phyloP scores from a whole-genome alignment of 768 basidiomycete genomes.

The Auricularia sp. region DNA sequence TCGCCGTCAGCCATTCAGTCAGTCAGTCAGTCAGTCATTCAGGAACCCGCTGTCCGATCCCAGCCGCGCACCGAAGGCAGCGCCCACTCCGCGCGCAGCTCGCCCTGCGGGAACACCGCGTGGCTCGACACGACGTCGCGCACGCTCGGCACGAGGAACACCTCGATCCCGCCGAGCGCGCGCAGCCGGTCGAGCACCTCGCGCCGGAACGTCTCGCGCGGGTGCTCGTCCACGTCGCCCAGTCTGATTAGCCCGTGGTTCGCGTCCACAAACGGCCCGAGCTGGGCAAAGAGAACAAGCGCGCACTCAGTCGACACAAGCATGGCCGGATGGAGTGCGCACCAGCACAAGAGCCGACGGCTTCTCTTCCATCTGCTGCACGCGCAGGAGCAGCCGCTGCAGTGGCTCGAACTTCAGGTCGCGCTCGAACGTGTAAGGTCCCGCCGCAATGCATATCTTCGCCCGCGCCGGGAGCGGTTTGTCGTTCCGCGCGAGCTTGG shows the following conservation, averaged over 20 bases:
- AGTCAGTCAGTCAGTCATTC: neutral
- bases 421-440: slow-evolving; percentile 76
- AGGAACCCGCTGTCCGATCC: neutral
- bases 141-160: slow-evolving; percentile 75
- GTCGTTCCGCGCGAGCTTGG: slow-evolving; percentile 55
- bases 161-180: slow-evolving; percentile 52
- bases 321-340: slow-evolving; percentile 54
- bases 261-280: slow-evolving; percentile 86
- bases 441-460: slow-evolving; percentile 64
- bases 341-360: slow-evolving; percentile 79
- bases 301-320: slow-evolving; percentile 47
- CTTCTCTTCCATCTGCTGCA: slow-evolving; percentile 43
- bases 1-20: slow-evolving; percentile 1
- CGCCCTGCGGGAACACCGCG: slow-evolving; percentile 76
- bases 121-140: slow-evolving; percentile 74
- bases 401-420: slow-evolving; percentile 72
- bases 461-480: slow-evolving; percentile 32
- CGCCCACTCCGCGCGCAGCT: slow-evolving; percentile 33
- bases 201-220: slow-evolving; percentile 55
- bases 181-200: slow-evolving; percentile 51
- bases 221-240: slow-evolving; percentile 62
- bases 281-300: slow-evolving; percentile 30
- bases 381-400: slow-evolving; percentile 40
- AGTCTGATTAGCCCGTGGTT: slow-evolving; percentile 62
- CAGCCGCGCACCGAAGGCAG: slow-evolving; percentile 41